These are phyloP conservation scores for Dioscorea alata DNA, from an alignment of 106 monocot species.

Conservation along the genomic window DNA sequence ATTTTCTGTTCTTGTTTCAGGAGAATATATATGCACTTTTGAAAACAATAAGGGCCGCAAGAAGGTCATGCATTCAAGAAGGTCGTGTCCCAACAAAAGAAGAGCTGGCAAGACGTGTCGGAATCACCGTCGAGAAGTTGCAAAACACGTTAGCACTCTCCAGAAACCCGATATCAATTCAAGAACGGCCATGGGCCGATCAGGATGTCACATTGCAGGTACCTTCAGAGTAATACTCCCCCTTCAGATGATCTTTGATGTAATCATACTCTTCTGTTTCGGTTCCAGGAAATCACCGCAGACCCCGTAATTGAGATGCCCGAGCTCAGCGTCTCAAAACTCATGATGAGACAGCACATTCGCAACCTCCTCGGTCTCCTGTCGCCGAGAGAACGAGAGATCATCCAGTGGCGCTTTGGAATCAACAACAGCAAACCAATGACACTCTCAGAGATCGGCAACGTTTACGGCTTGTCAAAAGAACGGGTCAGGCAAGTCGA, in stretches of 20 bases:
- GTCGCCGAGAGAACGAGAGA: conserved; percentile 64
- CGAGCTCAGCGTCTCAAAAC: conserved; percentile 42
- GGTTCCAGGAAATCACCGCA: conserved; percentile 68
- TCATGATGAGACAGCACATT: conserved; percentile 79
- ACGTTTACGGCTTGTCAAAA: conserved; percentile 54
- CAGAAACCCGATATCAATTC: conserved; percentile 68
- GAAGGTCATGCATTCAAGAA: conserved; percentile 44
- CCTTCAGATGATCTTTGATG: neutral
- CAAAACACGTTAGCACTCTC: conserved; percentile 33
- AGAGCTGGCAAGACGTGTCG: conserved; percentile 65
- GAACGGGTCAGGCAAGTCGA: conserved; percentile 85
- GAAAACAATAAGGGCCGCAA: conserved; percentile 55
- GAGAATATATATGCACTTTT: conserved; percentile 65
- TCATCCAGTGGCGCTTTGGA: conserved; percentile 62
- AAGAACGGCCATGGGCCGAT: conserved; percentile 52
- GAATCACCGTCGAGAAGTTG: conserved; percentile 55
- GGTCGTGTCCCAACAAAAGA: conserved; percentile 56
- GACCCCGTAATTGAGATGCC: conserved; percentile 77
- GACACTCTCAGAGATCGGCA: conserved; percentile 72
- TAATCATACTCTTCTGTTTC: neutral
- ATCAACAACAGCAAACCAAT: conserved; percentile 36
- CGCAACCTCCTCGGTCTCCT: conserved; percentile 48
- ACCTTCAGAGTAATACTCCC: neutral
- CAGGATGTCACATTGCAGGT: conserved; percentile 78
- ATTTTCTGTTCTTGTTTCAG: conserved; percentile 22